Evolutionary conservation across 225 moss, liverwort and hornwort species (phyloP), one percentile per base, ranked within the genome.

Genomic region (Polytrichum formosum): DNA sequence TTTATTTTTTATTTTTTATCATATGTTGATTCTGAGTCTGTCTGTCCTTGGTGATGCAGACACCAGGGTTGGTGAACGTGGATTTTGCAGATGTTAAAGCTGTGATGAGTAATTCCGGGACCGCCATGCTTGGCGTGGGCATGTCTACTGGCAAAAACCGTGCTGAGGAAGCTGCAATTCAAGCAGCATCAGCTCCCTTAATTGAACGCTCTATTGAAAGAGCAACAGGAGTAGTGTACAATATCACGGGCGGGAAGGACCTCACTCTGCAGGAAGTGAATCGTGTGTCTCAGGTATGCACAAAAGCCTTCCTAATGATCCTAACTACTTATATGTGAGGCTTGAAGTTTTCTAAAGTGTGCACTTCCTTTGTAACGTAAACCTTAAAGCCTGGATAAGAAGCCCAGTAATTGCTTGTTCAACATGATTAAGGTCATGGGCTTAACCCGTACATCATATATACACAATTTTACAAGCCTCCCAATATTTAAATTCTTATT

Each of bases 201-300:
- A 91, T 93, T 71, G 93, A 93, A 73, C 87, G 91, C 37, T 91
- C 91, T 54, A 93, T 93, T 53, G 91, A 93, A 77, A 80, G 91
- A 75, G 93, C 93, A 61, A 93, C 91, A 27, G 93, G 91, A 65
- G 85, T 93, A 55, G 91, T 93, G 56, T 93, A 91, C 76, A 93
- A 93, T 65, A 93, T 93, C 28, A 93, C 91, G 26, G 93, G 93
- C 68, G 91, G 93, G 60, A 81, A 84, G 70, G 93, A 93, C 74
- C 87, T 93, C 61, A 93, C 93, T 1, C 78, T 93, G 71, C 91
- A 91, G 70, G 93, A 93, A 85, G 93, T 93, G 60, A 93, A 93
- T 79, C 83, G 84, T 69, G 91, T 93, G 60, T 93, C 91, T 8
- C 89, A 93, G 91, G 93, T 93, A 62, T 56, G 73, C 73, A 46